Evolutionary conservation across 176 grass and related monocot species (phyloP).

Genomic region (Oryza meridionalis): DNA sequence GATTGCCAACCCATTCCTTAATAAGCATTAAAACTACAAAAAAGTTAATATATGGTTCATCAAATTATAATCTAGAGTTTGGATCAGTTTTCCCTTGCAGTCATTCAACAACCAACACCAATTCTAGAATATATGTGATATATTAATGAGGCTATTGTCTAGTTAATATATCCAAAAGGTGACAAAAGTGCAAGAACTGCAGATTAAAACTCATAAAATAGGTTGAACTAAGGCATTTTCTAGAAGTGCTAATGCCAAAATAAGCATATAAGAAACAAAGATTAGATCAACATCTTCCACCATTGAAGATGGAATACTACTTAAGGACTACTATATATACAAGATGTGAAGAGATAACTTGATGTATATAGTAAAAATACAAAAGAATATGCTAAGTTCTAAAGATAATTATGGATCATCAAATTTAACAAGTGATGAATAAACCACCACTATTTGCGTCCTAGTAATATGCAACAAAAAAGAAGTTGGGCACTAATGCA

Average conservation of each 20-base stretch:
- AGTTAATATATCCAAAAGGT: not conserved
- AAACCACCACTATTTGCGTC: not conserved
- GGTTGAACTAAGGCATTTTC: not conserved
- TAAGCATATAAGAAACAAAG: not conserved
- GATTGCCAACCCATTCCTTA: not conserved
- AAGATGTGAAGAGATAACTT: not conserved
- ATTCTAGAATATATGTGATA: constrained; percentile 1
- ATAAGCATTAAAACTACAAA: not conserved
- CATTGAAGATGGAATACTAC: constrained; percentile 15
- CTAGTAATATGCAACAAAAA: not conserved
- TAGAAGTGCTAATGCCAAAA: not conserved
- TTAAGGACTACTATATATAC: not conserved
- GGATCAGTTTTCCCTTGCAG: not conserved
- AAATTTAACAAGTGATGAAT: not conserved
- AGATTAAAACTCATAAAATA: not conserved
- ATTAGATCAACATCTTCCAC: not conserved
- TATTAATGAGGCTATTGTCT: not conserved
- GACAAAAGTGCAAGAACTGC: not conserved
- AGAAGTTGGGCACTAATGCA: not conserved
- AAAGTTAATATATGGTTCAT: not conserved
- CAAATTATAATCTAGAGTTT: not conserved
- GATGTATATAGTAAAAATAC: not conserved
- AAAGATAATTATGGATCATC: not conserved
- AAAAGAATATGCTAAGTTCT: not conserved
- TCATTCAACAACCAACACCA: constrained; percentile 7